Conservation (phyloP, 2,329 filamentous ascomycete species). For the Fusarium albidum region DNA sequence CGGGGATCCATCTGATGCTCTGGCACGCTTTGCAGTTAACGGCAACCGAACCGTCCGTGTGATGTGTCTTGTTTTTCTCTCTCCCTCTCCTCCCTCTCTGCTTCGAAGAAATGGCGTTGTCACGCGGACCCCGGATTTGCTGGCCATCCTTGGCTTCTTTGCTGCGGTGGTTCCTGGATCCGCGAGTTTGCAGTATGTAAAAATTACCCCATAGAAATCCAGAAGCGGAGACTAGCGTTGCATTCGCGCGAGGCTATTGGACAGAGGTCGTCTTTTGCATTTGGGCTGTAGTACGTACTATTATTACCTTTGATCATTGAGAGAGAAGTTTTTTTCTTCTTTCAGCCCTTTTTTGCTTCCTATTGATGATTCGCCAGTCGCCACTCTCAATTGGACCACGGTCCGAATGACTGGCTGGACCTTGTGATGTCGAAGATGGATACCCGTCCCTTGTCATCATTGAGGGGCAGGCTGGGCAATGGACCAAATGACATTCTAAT, state of each 20-base stretch:
- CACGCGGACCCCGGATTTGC: constrained; percentile 36
- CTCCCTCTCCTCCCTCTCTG: background rate
- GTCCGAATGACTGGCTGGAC: too few species aligned
- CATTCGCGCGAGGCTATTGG: constrained; percentile 15
- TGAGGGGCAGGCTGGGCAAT: too few species aligned
- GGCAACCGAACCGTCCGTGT: constrained; percentile 35
- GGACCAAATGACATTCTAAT: too few species aligned
- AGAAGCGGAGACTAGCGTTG: constrained; percentile 22
- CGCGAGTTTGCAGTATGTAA: constrained; percentile 42
- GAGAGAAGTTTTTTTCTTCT: too few species aligned
- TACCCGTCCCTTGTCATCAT: too few species aligned
- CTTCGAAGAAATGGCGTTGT: constrained; percentile 28
- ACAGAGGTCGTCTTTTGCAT: constrained; percentile 9
- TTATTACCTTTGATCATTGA: too few species aligned
- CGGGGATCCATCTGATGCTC: constrained; percentile 9
- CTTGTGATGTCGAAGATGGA: too few species aligned
- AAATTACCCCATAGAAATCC: constrained; percentile 42
- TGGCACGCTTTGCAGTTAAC: constrained; percentile 40
- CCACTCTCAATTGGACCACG: too few species aligned
- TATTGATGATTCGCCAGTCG: too few species aligned
- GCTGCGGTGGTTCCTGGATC: constrained; percentile 37
- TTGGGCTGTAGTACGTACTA: too few species aligned
- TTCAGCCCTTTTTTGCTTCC: too few species aligned
- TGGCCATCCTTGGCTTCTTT: too few species aligned
- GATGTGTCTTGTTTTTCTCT: constrained; percentile 27